Base-by-base conservation (phyloP, 2,329 filamentous ascomycete species). In the Penicillium sp. region DNA sequence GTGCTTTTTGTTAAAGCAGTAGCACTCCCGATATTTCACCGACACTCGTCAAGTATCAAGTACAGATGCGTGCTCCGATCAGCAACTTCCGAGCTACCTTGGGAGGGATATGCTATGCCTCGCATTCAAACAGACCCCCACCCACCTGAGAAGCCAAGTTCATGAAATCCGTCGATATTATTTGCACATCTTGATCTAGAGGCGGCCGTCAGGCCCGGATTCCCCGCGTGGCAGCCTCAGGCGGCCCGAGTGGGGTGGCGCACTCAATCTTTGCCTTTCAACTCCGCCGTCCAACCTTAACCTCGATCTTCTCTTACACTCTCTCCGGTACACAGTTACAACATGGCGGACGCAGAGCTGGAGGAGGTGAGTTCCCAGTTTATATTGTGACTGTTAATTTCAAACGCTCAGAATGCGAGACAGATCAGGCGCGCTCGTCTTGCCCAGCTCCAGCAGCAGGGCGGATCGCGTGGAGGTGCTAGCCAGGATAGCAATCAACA, bases 361-460 rank as follows among this genome's bases (percentile, higher is more conserved):
- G 81, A 84, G 62, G 78, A 81, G 66, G 77, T 78, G 53, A 47
- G 57, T 45, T 8, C n/a, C 19, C 11, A 15, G 23, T 7, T 7
- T 10, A 23, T 17, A 9, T 9, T 7, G 15, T 10, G n/a, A 6
- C 7, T n/a, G n/a, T n/a, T n/a, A n/a, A n/a, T n/a, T n/a, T n/a
- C 30, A 33, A 33, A 34, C 37, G 25, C 38, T 51, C 20, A 54
- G 8, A 36, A 25, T 23, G 17, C 30, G 27, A 33, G 39, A 31
- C 60, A 95, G 85, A 96, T 97, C 63, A 78, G 91, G 64, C 86
- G 87, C 68, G 91, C 91, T 59, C 88, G 93, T 48, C 83, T 96
- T 39, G 87, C 91, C 69, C 90, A 98, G 73, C 84, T 97, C 53
- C 93, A 94, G 69, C 93, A 94, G 69, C 78, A 89, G 57, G 76